A percentile compares a stretch with the other conserved stretches of the same genome.
These are phyloP conservation scores for Rusavskia elegans DNA, from an alignment of 495 filamentous ascomycete species.

Conservation along the genomic window DNA sequence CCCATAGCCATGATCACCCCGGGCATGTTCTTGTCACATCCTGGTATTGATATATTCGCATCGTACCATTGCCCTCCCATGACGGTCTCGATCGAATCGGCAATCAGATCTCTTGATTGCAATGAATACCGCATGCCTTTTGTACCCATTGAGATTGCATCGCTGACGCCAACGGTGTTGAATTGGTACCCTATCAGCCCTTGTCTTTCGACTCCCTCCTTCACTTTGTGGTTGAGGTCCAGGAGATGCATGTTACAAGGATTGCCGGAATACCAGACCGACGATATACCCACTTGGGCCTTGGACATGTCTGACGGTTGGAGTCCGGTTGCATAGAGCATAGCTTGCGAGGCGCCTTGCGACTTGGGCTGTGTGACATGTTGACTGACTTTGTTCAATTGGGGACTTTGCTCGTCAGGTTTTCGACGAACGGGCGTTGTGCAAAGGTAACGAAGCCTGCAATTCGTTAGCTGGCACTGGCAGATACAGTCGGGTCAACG, in stretches of 20 bases:
- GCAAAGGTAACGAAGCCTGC: conserved; percentile 24
- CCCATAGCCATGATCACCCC: conserved; percentile 98
- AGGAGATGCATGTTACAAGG: conserved; percentile 99
- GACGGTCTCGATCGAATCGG: conserved; percentile 95
- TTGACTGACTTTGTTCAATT: conserved; percentile 67
- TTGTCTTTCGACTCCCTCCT: conserved; percentile 67
- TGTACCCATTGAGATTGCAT: conserved; percentile 42
- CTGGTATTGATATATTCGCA: conserved; percentile 94
- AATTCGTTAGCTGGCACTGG: not conserved
- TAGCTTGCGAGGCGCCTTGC: conserved; percentile 95
- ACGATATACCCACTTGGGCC: conserved; percentile 92
- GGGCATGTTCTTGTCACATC: conserved; percentile 99
- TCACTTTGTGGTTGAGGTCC: conserved; percentile 67
- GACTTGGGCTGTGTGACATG: conserved; percentile 88
- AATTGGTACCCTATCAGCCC: conserved; percentile 80
- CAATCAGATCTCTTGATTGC: conserved; percentile 89
- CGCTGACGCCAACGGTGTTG: conserved; percentile 91
- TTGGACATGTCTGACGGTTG: conserved; percentile 75
- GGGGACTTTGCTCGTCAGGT: conserved; percentile 19
- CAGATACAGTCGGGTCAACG: not conserved
- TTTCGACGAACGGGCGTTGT: conserved; percentile 29
- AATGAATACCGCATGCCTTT: conserved; percentile 86
- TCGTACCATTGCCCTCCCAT: conserved; percentile 99
- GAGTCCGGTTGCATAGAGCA: conserved; percentile 92
- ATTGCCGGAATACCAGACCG: conserved; percentile 63